Percentiles rank a stretch among this genome's conserved stretches.
Evolutionary conservation across 768 basidiomycete species (phyloP).

Genomic region (Mycena olivaceomarginata): DNA sequence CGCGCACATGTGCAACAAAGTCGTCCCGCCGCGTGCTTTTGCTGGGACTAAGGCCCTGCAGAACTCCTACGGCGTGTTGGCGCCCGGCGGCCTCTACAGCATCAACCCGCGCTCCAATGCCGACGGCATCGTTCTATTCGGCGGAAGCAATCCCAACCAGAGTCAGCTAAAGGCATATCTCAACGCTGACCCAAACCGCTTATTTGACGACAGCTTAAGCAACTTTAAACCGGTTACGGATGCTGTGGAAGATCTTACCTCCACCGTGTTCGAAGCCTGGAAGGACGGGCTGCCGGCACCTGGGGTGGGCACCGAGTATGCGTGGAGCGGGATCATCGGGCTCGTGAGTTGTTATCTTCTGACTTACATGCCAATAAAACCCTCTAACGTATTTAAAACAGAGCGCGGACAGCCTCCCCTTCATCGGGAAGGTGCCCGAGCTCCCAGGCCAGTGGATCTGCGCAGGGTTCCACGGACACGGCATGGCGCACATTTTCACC

Average conservation of each 20-base stretch:
- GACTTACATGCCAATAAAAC: neutral
- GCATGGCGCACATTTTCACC: slow-evolving; percentile 42
- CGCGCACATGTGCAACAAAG: slow-evolving; percentile 46
- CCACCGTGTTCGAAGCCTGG: slow-evolving; percentile 43
- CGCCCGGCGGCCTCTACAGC: slow-evolving; percentile 31
- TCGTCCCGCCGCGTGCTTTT: slow-evolving; percentile 44
- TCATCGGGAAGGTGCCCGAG: slow-evolving; percentile 45
- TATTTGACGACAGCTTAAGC: slow-evolving; percentile 43
- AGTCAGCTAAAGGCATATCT: slow-evolving; percentile 37
- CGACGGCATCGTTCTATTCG: slow-evolving; percentile 45
- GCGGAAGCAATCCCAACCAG: slow-evolving; percentile 43
- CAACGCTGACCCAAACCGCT: slow-evolving; percentile 33
- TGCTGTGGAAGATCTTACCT: slow-evolving; percentile 40
- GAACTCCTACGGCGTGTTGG: slow-evolving; percentile 46
- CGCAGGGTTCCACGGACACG: slow-evolving; percentile 49
- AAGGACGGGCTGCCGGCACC: slow-evolving; percentile 31
- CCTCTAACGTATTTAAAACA: neutral
- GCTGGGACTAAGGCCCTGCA: slow-evolving; percentile 41
- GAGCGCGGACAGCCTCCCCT: slow-evolving; percentile 46
- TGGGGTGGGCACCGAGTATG: slow-evolving; percentile 42
- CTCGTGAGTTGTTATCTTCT: slow-evolving; percentile 21
- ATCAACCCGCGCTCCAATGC: slow-evolving; percentile 44
- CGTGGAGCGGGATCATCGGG: slow-evolving; percentile 48
- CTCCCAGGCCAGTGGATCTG: slow-evolving; percentile 45
- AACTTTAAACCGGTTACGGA: slow-evolving; percentile 45